Evolutionary conservation across 805 yeast genomes (phyloP).

Genomic region (Candida lessepsii): DNA sequence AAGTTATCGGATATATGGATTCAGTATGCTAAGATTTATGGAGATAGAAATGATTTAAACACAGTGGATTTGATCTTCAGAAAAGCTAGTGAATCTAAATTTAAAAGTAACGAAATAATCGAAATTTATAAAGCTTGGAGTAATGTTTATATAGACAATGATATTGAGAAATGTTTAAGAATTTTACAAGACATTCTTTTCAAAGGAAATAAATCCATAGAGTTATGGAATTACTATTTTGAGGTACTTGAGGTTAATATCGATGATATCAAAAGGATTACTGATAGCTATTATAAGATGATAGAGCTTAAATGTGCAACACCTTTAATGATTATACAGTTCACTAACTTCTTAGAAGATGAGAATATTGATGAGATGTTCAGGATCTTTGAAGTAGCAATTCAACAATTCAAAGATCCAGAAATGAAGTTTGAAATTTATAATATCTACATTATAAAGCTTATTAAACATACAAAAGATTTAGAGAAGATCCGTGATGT

Average conservation of each 20-base stretch:
- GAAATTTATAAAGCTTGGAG: slow-evolving; percentile 76
- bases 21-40: slow-evolving; percentile 64
- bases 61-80: slow-evolving; percentile 64
- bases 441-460: slow-evolving; percentile 61
- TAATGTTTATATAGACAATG: slow-evolving; percentile 53
- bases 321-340: slow-evolving; percentile 62
- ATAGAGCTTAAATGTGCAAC: slow-evolving; percentile 61
- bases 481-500: slow-evolving; percentile 54
- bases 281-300: slow-evolving; percentile 27
- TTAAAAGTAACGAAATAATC: slow-evolving; percentile 59
- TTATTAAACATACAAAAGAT: slow-evolving; percentile 25
- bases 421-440: slow-evolving; percentile 61
- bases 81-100: slow-evolving; percentile 71
- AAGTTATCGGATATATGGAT: slow-evolving; percentile 67
- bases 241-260: slow-evolving; percentile 64
- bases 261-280: slow-evolving; percentile 20
- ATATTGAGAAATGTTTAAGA: slow-evolving; percentile 41
- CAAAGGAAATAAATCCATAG: slow-evolving; percentile 32
- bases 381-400: slow-evolving; percentile 65
- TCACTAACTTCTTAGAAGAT: slow-evolving; percentile 59
- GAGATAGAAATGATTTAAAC: slow-evolving; percentile 48
- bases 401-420: slow-evolving; percentile 59
- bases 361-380: slow-evolving; percentile 49
- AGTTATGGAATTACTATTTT: slow-evolving; percentile 71
- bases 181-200: slow-evolving; percentile 34